phyloP scores from a whole-genome alignment of 2,329 filamentous ascomycete species.

The Fusarium tupiense region DNA sequence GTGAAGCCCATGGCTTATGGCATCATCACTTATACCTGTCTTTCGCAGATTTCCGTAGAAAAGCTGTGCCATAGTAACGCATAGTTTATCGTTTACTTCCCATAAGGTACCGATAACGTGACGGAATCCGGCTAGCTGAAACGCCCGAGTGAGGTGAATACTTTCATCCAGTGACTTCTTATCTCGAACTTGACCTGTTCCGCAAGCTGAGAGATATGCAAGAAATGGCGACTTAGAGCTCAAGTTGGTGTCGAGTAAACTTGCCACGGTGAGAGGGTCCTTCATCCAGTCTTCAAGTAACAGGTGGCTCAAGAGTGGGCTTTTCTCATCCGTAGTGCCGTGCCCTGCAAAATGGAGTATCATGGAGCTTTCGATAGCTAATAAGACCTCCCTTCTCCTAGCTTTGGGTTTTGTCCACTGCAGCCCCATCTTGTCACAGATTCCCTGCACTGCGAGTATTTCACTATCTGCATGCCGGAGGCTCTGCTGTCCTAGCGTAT shows the following conservation, averaged over 20 bases:
- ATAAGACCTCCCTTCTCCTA: neutral
- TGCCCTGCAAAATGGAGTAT: neutral
- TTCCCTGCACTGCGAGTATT: neutral
- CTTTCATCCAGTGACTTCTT: neutral
- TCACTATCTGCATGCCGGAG: neutral
- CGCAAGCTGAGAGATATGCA: neutral
- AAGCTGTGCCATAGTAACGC: neutral
- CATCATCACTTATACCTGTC: neutral
- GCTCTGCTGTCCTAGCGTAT: neutral
- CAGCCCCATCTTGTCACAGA: neutral
- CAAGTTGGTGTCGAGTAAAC: neutral
- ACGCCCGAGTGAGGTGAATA: neutral
- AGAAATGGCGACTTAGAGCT: neutral
- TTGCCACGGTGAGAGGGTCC: neutral
- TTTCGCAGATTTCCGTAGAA: neutral
- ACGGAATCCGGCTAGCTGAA: neutral
- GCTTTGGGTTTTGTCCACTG: neutral
- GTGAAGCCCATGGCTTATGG: neutral
- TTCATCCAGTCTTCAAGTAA: neutral
- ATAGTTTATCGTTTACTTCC: neutral
- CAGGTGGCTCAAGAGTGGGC: neutral
- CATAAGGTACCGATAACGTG: neutral
- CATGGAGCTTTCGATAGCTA: neutral
- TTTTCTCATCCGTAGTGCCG: neutral
- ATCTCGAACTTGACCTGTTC: neutral